Conservation (phyloP, 169 alveolate species). For the Theileria equi region DNA sequence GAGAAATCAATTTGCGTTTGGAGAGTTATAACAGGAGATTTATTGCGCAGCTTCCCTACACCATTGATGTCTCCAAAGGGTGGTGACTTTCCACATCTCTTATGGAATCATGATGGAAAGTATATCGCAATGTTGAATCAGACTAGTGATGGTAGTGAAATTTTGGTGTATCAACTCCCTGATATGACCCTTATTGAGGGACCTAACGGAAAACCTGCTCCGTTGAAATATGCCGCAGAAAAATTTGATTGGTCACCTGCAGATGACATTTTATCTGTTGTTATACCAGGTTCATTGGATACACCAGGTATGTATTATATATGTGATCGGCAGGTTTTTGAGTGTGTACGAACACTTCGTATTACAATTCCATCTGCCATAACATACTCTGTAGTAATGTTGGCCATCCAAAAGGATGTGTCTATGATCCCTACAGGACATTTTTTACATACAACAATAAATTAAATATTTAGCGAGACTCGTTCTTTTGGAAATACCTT, state of each 20-base stretch:
- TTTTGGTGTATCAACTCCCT: slow-evolving; percentile 74
- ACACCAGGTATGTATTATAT: slow-evolving; percentile 76
- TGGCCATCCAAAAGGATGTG: slow-evolving; percentile 11
- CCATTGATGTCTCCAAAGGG: slow-evolving; percentile 76
- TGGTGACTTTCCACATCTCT: slow-evolving; percentile 74
- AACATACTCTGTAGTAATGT: slow-evolving; percentile 7
- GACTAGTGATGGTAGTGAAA: slow-evolving; percentile 61
- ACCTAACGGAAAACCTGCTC: slow-evolving; percentile 76
- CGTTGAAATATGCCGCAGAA: slow-evolving; percentile 80
- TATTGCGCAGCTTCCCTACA: slow-evolving; percentile 75
- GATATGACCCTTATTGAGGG: slow-evolving; percentile 76
- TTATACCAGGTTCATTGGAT: slow-evolving; percentile 84
- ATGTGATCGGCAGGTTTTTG: neutral
- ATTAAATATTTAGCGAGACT: slow-evolving; percentile 61
- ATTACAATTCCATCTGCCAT: slow-evolving; percentile 25
- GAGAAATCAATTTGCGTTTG: slow-evolving; percentile 84
- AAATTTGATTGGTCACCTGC: slow-evolving; percentile 88
- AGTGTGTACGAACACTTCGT: neutral
- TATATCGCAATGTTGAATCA: slow-evolving; percentile 78
- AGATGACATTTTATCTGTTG: slow-evolving; percentile 83
- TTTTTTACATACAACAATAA: neutral
- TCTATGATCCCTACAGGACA: slow-evolving; percentile 58
- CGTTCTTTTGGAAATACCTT: slow-evolving; percentile 79
- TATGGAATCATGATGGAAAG: slow-evolving; percentile 84
- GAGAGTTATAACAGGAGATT: slow-evolving; percentile 85